These are phyloP conservation scores for Cytidiella melzeri DNA, from an alignment of 768 basidiomycete species.

Conservation along the genomic window DNA sequence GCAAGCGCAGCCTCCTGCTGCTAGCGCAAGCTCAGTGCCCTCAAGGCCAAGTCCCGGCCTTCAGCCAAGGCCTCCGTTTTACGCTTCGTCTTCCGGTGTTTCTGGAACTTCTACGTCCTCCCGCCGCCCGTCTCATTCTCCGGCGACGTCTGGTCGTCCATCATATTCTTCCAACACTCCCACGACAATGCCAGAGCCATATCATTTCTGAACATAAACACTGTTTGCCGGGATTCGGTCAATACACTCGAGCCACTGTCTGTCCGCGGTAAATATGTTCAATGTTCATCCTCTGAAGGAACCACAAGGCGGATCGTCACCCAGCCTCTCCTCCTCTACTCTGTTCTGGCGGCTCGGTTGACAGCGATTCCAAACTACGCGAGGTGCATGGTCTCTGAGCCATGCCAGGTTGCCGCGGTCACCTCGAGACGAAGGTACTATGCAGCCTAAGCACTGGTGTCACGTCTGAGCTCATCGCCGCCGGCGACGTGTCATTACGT, in stretches of 20 bases:
- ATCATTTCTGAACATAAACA: background rate
- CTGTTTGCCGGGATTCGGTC: background rate
- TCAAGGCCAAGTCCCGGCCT: background rate
- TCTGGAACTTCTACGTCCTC: slow-evolving; percentile 10
- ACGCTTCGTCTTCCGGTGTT: background rate
- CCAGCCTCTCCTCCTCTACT: too few species aligned
- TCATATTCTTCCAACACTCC: background rate
- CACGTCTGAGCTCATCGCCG: background rate
- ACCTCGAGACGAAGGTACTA: background rate
- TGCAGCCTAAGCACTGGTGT: background rate
- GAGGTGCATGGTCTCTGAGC: background rate
- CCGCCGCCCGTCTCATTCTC: slow-evolving; percentile 11
- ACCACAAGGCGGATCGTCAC: too few species aligned
- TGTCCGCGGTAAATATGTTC: too few species aligned
- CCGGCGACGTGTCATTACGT: background rate
- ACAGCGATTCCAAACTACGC: background rate
- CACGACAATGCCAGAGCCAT: background rate
- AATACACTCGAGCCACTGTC: too few species aligned
- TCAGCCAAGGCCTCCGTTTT: slow-evolving; percentile 1
- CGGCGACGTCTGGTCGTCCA: too few species aligned
- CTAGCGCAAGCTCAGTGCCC: background rate
- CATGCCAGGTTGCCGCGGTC: background rate
- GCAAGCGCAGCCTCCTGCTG: background rate
- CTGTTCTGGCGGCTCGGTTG: slow-evolving; percentile 4
- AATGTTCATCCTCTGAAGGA: too few species aligned